A percentile compares a stretch with the other conserved stretches of the same genome.
These are phyloP conservation scores for Angomonas deanei DNA, from an alignment of 208 protist genomes.

Conservation along the genomic window DNA sequence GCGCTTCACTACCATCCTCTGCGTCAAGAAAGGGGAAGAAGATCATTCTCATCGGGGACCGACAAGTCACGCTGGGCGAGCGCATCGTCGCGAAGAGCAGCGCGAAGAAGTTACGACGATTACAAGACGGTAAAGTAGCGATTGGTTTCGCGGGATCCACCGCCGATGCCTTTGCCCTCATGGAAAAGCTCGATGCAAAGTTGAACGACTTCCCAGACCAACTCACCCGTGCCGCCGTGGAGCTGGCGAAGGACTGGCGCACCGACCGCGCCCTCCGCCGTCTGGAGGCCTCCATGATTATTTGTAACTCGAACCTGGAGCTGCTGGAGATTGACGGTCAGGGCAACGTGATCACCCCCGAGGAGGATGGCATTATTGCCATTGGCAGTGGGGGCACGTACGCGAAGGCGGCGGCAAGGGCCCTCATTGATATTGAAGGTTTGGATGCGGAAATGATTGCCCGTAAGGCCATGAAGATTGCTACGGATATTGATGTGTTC, in stretches of 20 bases:
- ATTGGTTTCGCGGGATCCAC: constrained; percentile 93
- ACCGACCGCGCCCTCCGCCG: constrained; percentile 91
- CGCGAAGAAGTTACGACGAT: constrained; percentile 76
- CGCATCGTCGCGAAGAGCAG: constrained; percentile 88
- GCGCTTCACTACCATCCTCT: constrained; percentile 92
- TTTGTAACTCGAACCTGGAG: constrained; percentile 79
- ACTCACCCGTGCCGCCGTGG: constrained; percentile 89
- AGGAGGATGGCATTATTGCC: constrained; percentile 91
- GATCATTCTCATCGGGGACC: constrained; percentile 92
- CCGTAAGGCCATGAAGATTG: constrained; percentile 94
- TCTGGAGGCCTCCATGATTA: constrained; percentile 93
- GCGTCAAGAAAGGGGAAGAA: constrained; percentile 88
- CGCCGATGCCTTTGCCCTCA: constrained; percentile 94
- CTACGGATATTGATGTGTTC: constrained; percentile 95
- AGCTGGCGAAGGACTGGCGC: constrained; percentile 95
- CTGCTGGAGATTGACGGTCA: constrained; percentile 93
- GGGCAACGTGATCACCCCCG: constrained; percentile 94
- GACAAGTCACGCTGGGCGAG: constrained; percentile 92
- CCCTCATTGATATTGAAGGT: constrained; percentile 87
- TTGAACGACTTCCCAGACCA: constrained; percentile 92
- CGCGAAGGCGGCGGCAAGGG: constrained; percentile 91
- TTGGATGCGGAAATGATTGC: constrained; percentile 88
- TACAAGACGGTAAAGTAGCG: constrained; percentile 73
- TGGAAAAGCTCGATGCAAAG: constrained; percentile 94
- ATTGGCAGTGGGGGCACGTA: constrained; percentile 93